phyloP scores from a whole-genome alignment of 73 alveolate genomes.

The Uronychia setigera region DNA sequence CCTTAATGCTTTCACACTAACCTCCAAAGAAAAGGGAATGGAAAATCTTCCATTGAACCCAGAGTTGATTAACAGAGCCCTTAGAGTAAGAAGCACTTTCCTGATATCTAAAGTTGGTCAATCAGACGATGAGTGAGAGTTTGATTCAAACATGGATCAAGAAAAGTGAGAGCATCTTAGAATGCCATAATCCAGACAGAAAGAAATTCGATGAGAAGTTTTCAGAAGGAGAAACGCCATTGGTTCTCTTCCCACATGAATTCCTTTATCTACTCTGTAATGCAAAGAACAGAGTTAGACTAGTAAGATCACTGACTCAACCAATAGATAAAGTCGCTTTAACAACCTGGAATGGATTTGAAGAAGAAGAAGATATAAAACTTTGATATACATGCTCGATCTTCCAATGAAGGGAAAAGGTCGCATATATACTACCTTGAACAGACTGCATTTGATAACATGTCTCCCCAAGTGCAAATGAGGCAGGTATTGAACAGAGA shows the following conservation, averaged over 20 bases:
- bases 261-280: constrained; percentile 44
- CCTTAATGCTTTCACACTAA: background rate
- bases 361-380: background rate
- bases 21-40: background rate
- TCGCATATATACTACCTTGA: constrained; percentile 4
- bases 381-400: background rate
- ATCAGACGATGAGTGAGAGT: constrained; percentile 34
- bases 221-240: constrained; percentile 1
- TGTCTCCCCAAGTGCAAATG: background rate
- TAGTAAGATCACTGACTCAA: background rate
- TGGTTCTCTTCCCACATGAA: constrained; percentile 47
- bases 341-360: background rate
- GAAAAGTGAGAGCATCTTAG: constrained; percentile 29
- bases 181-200: constrained; percentile 16
- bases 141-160: constrained; percentile 36
- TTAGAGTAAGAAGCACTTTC: background rate
- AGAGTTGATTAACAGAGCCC: background rate
- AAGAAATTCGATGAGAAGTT: constrained; percentile 12
- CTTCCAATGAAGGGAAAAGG: background rate
- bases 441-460: background rate
- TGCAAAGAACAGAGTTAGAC: background rate
- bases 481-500: background rate
- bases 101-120: constrained; percentile 26
- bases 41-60: background rate
- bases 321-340: background rate